Percentiles rank a stretch among this genome's conserved stretches.
Conservation (phyloP, 208 protist genomes). For the Leptomonas seymouri region DNA sequence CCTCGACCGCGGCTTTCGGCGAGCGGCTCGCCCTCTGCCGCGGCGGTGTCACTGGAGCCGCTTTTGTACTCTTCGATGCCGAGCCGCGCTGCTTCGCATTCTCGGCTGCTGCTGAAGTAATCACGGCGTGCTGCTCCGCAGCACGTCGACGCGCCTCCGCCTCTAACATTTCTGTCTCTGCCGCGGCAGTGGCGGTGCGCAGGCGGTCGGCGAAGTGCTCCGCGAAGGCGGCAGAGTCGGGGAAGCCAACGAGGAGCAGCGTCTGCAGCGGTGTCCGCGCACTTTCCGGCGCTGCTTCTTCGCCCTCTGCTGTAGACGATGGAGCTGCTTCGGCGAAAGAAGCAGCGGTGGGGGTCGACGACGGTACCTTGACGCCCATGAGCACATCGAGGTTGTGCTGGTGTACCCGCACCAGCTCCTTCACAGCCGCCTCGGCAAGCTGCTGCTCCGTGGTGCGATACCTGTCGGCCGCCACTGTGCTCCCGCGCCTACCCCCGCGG, state of each 20-base stretch:
- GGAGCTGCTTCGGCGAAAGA: neutral
- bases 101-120: constrained; percentile 9
- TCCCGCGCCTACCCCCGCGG: constrained; percentile 6
- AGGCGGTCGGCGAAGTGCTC: constrained; percentile 53
- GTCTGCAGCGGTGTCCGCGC: constrained; percentile 25
- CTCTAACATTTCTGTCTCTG: constrained; percentile 54
- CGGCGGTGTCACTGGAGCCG: neutral
- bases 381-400: constrained; percentile 60
- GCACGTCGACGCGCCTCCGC: constrained; percentile 32
- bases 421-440: constrained; percentile 49
- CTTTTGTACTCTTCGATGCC: constrained; percentile 19
- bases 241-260: constrained; percentile 72
- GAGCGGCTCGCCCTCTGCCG: constrained; percentile 19
- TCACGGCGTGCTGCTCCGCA: constrained; percentile 26
- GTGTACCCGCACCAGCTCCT: constrained; percentile 68
- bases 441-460: constrained; percentile 44
- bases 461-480: constrained; percentile 30
- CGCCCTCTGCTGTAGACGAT: neutral
- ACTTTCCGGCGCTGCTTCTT: neutral
- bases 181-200: constrained; percentile 35
- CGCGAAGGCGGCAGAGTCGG: constrained; percentile 62
- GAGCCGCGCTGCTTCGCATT: constrained; percentile 18
- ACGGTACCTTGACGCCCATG: constrained; percentile 29
- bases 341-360: constrained; percentile 2
- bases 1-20: constrained; percentile 12